Evolutionary conservation across 2,329 filamentous ascomycete genomes (phyloP).

Genomic region (Cucurbitaria berberidis): DNA sequence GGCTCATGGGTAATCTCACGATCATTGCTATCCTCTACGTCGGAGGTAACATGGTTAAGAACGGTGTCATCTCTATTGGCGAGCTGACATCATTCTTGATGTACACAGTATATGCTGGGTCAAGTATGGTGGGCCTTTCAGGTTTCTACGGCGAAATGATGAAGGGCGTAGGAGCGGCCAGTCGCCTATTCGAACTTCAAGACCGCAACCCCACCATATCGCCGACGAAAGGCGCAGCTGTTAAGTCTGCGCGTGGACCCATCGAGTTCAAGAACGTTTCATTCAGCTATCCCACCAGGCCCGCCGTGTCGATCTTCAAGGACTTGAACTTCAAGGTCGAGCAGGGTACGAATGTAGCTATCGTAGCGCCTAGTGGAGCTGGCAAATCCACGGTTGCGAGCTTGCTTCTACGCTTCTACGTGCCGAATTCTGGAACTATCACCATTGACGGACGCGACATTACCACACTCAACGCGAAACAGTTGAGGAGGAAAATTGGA

Average conservation of each 20-base stretch:
- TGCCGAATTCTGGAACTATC: conserved; percentile 77
- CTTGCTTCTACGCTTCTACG: conserved; percentile 90
- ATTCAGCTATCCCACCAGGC: conserved; percentile 93
- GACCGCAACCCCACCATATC: conserved; percentile 86
- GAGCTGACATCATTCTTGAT: conserved; percentile 97
- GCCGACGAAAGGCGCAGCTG: conserved; percentile 80
- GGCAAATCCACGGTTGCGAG: conserved; percentile 96
- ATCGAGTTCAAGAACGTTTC: conserved; percentile 86
- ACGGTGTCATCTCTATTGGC: conserved; percentile 84
- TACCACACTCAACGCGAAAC: conserved; percentile 87
- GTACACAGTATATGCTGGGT: conserved; percentile 89
- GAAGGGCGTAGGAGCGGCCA: conserved; percentile 98
- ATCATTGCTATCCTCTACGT: conserved; percentile 89
- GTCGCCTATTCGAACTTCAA: conserved; percentile 91
- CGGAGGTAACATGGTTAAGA: conserved; percentile 87
- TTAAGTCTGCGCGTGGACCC: conserved; percentile 82
- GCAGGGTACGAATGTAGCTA: conserved; percentile 91
- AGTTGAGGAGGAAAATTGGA: conserved; percentile 87
- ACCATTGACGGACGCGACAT: conserved; percentile 86
- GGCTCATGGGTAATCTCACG: conserved; percentile 95
- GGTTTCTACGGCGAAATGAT: conserved; percentile 98
- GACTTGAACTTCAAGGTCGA: conserved; percentile 89
- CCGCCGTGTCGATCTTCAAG: conserved; percentile 89
- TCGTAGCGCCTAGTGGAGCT: conserved; percentile 93
- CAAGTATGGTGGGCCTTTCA: conserved; percentile 90